phyloP scores from a whole-genome alignment of 495 filamentous ascomycete species.

The Amorphotheca resinae region DNA sequence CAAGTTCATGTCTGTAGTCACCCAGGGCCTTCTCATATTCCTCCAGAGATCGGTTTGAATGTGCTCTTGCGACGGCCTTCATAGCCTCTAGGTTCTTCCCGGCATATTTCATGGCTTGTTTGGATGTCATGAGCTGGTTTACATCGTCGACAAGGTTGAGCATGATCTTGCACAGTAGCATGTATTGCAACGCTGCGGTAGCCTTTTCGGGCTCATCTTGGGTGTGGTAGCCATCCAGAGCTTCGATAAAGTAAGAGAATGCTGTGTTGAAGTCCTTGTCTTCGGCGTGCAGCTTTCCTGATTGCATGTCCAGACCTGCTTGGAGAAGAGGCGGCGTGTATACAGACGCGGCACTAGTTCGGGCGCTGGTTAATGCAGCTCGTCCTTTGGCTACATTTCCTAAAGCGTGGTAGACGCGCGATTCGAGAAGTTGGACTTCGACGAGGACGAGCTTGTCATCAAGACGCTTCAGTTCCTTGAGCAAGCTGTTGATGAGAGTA shows the following conservation, averaged over 20 bases:
- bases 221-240: slow-evolving; percentile 88
- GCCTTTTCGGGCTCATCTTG: slow-evolving; percentile 80
- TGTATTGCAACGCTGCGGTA: slow-evolving; percentile 91
- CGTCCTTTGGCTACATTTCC: slow-evolving; percentile 95
- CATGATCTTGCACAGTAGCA: slow-evolving; percentile 99
- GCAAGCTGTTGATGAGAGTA: slow-evolving; percentile 87
- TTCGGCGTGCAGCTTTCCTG: slow-evolving; percentile 94
- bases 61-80: slow-evolving; percentile 94
- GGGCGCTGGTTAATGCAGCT: slow-evolving; percentile 84
- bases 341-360: slow-evolving; percentile 88
- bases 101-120: slow-evolving; percentile 92
- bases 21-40: slow-evolving; percentile 90
- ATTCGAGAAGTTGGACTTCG: slow-evolving; percentile 97
- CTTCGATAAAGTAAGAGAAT: slow-evolving; percentile 98
- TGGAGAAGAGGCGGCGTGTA: slow-evolving; percentile 94
- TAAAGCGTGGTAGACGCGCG: slow-evolving; percentile 90
- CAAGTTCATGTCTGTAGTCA: slow-evolving; percentile 80
- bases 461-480: slow-evolving; percentile 90
- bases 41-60: slow-evolving; percentile 85
- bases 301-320: slow-evolving; percentile 97
- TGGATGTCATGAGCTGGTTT: slow-evolving; percentile 78
- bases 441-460: slow-evolving; percentile 98
- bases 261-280: slow-evolving; percentile 98
- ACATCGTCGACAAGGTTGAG: slow-evolving; percentile 93
- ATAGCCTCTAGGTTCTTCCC: slow-evolving; percentile 92